A percentile compares a stretch with the other conserved stretches of the same genome.
Conservation (phyloP, 768 basidiomycete genomes). For the Lyophyllum decastes region DNA sequence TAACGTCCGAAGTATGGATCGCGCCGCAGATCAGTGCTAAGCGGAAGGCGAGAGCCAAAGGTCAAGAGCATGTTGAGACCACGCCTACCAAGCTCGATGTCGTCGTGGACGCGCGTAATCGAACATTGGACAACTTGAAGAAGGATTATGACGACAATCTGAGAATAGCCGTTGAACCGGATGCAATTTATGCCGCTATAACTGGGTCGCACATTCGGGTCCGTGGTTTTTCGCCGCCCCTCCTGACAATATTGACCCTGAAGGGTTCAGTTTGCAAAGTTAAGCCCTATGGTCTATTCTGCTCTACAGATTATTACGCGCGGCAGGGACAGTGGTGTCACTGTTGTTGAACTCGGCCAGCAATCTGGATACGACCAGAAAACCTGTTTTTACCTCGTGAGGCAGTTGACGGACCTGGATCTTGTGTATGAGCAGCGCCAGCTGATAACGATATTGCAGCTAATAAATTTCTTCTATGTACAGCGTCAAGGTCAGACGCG, state of each 20-base stretch:
- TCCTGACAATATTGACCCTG: constrained; percentile 7
- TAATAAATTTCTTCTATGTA: constrained; percentile 1
- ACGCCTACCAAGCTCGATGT: constrained; percentile 48
- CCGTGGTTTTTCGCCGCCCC: constrained; percentile 24
- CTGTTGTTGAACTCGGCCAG: constrained; percentile 76
- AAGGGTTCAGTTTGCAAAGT: constrained; percentile 61
- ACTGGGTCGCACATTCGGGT: constrained; percentile 87
- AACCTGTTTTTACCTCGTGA: constrained; percentile 84
- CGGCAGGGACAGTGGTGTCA: constrained; percentile 74
- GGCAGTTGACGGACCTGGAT: constrained; percentile 71
- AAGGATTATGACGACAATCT: constrained; percentile 60
- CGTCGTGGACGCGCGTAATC: constrained; percentile 56
- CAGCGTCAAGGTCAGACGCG: constrained; percentile 77
- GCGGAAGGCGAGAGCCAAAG: constrained; percentile 62
- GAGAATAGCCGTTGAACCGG: constrained; percentile 74
- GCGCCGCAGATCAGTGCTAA: constrained; percentile 74
- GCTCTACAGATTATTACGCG: constrained; percentile 85
- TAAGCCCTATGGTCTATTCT: constrained; percentile 85
- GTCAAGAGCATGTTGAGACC: constrained; percentile 45
- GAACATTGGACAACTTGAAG: constrained; percentile 57
- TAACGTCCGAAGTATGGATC: constrained; percentile 70
- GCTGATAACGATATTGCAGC: not conserved
- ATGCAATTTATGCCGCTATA: constrained; percentile 74
- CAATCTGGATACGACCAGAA: constrained; percentile 86
- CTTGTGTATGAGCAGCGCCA: constrained; percentile 55